Percentiles rank a stretch among this genome's conserved stretches.
phyloP scores from a whole-genome alignment of 257 asterid species.

The Striga asiatica region DNA sequence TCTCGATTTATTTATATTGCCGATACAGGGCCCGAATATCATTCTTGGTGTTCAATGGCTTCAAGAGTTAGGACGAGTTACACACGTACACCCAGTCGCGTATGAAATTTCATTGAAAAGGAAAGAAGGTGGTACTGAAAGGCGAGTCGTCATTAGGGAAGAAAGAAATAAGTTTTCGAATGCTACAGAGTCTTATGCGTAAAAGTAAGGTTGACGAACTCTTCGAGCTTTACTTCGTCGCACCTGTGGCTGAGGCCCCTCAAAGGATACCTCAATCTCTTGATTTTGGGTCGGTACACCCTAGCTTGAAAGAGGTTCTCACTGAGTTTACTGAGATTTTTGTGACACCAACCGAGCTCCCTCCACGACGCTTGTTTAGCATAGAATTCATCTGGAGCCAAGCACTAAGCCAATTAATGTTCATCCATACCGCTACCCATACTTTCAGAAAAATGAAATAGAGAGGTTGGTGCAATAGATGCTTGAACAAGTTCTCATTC shows the following conservation, averaged over 20 bases:
- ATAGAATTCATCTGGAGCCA: neutral
- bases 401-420: neutral
- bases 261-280: no score
- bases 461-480: neutral
- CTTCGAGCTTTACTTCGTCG: no score
- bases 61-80: neutral
- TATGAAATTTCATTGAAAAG: neutral
- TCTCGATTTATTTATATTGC: neutral
- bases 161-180: no score
- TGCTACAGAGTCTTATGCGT: neutral
- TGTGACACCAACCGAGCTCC: neutral
- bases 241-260: no score
- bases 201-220: neutral
- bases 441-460: neutral
- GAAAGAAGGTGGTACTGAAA: neutral
- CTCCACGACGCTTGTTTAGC: neutral
- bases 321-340: no score
- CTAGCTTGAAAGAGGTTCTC: no score
- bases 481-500: neutral
- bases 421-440: neutral
- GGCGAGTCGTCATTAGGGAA: neutral
- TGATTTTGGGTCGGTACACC: no score
- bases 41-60: neutral
- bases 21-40: neutral
- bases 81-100: neutral